A percentile compares a stretch with the other conserved stretches of the same genome.
Evolutionary conservation across 805 yeast species (phyloP).

Genomic region (Yarrowia sp.): DNA sequence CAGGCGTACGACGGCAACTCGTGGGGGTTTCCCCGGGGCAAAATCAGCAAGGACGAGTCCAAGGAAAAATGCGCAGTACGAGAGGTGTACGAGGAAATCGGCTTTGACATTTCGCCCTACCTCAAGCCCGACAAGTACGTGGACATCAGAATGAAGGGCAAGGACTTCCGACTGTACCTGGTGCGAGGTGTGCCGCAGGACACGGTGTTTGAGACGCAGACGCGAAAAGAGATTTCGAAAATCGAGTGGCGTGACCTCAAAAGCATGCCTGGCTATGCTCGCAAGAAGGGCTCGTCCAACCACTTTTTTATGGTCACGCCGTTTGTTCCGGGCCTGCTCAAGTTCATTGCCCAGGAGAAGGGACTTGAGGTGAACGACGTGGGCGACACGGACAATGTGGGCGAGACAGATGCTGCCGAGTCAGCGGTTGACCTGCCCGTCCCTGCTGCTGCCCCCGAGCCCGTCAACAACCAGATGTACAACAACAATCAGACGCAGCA

Average conservation of each 20-base stretch:
- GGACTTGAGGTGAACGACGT: constrained; percentile 28
- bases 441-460: too few relatives aligned
- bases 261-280: constrained; percentile 37
- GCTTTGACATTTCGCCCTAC: constrained; percentile 71
- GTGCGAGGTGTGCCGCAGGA: constrained; percentile 75
- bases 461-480: background rate
- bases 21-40: constrained; percentile 98
- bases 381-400: background rate
- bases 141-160: constrained; percentile 77
- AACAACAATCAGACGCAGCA: background rate
- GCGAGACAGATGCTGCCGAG: constrained; percentile 33
- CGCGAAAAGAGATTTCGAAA: constrained; percentile 80
- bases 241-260: constrained; percentile 62
- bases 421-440: too few relatives aligned
- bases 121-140: constrained; percentile 68
- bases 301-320: constrained; percentile 41
- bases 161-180: constrained; percentile 79
- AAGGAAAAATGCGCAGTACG: constrained; percentile 87
- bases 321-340: constrained; percentile 38
- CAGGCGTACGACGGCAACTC: constrained; percentile 72
- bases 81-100: constrained; percentile 91
- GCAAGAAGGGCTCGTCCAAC: constrained; percentile 21
- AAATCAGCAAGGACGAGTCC: constrained; percentile 86
- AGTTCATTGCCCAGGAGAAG: constrained; percentile 35
- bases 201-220: constrained; percentile 70